These are phyloP conservation scores for Penicillium sp. DNA, from an alignment of 2,329 filamentous ascomycete species.

Conservation along the genomic window DNA sequence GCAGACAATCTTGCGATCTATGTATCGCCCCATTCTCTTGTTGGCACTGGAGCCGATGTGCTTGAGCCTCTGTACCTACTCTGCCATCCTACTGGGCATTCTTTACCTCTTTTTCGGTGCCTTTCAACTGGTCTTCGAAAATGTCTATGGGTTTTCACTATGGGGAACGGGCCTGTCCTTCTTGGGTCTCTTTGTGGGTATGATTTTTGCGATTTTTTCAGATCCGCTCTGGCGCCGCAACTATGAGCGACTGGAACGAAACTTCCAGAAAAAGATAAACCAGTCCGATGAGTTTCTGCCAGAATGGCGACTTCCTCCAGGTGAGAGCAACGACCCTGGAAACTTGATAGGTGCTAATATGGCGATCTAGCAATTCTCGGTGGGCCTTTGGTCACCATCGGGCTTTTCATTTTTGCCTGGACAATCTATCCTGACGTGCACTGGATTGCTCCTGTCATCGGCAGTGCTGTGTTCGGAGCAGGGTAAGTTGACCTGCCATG, in stretches of 20 bases:
- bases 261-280: constrained; percentile 35
- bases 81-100: constrained; percentile 81
- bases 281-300: constrained; percentile 64
- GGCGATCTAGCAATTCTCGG: constrained; percentile 59
- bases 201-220: constrained; percentile 46
- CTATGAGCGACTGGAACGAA: constrained; percentile 42
- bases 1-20: constrained; percentile 58
- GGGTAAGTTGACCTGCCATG: constrained; percentile 55
- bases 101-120: constrained; percentile 90
- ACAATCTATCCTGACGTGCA: constrained; percentile 71
- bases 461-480: constrained; percentile 67
- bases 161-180: constrained; percentile 82
- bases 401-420: constrained; percentile 88
- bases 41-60: constrained; percentile 83
- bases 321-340: constrained; percentile 32
- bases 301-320: constrained; percentile 78
- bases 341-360: not conserved
- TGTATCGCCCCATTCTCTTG: constrained; percentile 71
- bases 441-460: constrained; percentile 75
- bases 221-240: constrained; percentile 50
- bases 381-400: constrained; percentile 73
- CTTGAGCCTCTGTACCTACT: constrained; percentile 75
- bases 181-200: constrained; percentile 54
- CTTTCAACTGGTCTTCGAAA: constrained; percentile 75
- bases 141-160: constrained; percentile 71